These are phyloP conservation scores for Cairneyella variabilis DNA, from an alignment of 495 filamentous ascomycete species.

Conservation along the genomic window DNA sequence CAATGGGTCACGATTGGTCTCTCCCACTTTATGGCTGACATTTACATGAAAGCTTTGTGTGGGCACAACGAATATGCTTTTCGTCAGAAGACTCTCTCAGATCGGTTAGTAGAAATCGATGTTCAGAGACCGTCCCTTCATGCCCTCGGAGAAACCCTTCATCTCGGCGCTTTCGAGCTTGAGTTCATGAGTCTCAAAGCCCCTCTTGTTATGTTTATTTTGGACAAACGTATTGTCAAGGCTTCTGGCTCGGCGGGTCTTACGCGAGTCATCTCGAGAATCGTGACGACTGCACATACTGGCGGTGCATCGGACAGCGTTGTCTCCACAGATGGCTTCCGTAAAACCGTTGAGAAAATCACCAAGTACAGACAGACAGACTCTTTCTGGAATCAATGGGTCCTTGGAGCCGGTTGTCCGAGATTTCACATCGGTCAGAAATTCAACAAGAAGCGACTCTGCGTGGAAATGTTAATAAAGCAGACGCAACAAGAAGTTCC, in stretches of 20 bases:
- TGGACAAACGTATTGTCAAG: conserved; percentile 87
- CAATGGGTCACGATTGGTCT: conserved; percentile 90
- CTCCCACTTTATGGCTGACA: conserved; percentile 87
- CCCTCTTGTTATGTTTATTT: conserved; percentile 84
- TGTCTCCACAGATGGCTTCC: conserved; percentile 70
- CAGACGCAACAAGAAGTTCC: conserved; percentile 62
- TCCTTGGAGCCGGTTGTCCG: conserved; percentile 82
- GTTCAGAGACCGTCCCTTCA: conserved; percentile 77
- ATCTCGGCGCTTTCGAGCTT: conserved; percentile 74
- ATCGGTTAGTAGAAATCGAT: conserved; percentile 77
- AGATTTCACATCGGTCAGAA: conserved; percentile 76
- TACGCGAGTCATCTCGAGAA: conserved; percentile 74
- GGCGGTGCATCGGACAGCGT: conserved; percentile 65
- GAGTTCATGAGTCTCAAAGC: conserved; percentile 93
- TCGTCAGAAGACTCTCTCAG: conserved; percentile 80
- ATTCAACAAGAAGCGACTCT: conserved; percentile 97
- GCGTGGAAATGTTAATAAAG: conserved; percentile 86
- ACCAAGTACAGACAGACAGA: conserved; percentile 76
- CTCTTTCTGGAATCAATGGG: conserved; percentile 89
- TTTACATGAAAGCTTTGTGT: conserved; percentile 82
- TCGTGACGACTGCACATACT: conserved; percentile 77
- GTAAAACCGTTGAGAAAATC: conserved; percentile 77
- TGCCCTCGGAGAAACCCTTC: conserved; percentile 70
- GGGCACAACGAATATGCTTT: conserved; percentile 94
- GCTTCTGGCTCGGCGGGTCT: conserved; percentile 78